Evolutionary conservation across 768 basidiomycete genomes (phyloP), one percentile per base, ranked within the genome.

Genomic region (Psilocybe subaeruginosa): DNA sequence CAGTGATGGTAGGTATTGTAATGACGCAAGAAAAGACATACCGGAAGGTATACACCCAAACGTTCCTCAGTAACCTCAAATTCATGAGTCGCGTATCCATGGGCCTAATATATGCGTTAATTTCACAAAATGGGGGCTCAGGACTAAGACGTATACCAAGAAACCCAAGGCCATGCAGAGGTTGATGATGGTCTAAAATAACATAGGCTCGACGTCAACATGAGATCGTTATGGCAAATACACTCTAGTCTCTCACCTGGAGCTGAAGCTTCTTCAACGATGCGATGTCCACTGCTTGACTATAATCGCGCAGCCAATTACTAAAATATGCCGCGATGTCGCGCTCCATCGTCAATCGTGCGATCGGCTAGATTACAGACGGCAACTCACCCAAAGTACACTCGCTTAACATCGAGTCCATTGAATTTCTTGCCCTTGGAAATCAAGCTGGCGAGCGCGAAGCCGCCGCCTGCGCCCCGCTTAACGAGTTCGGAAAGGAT

Each of bases 151-250:
- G 69, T 78, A 61, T 62, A 90, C 92, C 76, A 96, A 74, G 77
- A 98, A 98, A 7, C 96, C 95, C 51, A 97, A 89, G 16, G 84
- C 92, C 89, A 95, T 95, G 76, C 87, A 85, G 29, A 96, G 74
- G 70, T 95, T 96, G 72, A 97, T 75, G 70, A 97, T 95, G 0
- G 91, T 93, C 86, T 93, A 72, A 3, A 54, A 41, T 30, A 5
- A 4, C 46, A 23, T 23, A 53, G 54, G 14, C 17, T 33, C 35
- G n/a, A 45, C n/a, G 48, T 54, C 8, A 55, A 39, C 39, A 14
- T 23, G 8, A 33, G 47, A 60, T 61, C 48, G 5, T 2, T 41
- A 52, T 56, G 35, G 19, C n/a, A 52, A 52, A 58, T 39, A 60
- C 37, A n/a, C n/a, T 51, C 46, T 27, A n/a, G 6, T 11, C n/a